Evolutionary conservation across 1,139 yeast genomes (phyloP), one percentile per base, ranked within the genome.

Genomic region (Kurtzmaniella natalensis): DNA sequence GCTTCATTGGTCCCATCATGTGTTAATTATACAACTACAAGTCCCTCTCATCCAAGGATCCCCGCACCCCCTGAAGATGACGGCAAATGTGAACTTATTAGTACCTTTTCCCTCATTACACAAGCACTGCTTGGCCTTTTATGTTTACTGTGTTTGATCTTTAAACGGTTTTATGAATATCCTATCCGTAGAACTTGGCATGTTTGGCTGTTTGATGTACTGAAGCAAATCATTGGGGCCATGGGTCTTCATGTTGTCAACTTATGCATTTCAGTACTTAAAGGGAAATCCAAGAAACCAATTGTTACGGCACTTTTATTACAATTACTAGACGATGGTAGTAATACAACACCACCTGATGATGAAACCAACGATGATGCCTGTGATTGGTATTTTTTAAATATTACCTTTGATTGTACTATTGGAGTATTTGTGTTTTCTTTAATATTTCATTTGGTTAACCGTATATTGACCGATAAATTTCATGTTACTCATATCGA

Each of bases 321-420:
- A n/a, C 23, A 21, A 21, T 10, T 10, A 9, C 5, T 10, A 4
- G 10, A 11, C 5, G 10, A 18, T 15, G 22, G 22, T 15, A 18
- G 19, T 16, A 34, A 32, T 27, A 41, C 28, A 11, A 41, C 35
- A 21, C 45, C 40, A 15, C 43, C 35, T 23, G 47, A 44, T 25
- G 48, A 37, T 11, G 39, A 42, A 18, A 16, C 16, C 6, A 46
- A 47, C 10, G 69, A 64, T 23, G 71, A 81, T 45, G 89, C 89
- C 7, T 84, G 94, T 51, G 87, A 83, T 46, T 89, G 96, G 94
- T 92, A 92, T 60, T 89, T 92, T 50, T 65, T 92, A 36, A 92
- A 85, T 50, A 76, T 89, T 28, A 70, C 89, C 15, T 74, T 89
- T 52, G 98, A 92, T 55, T 89, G 97, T 30, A 92, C 98, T 0